Evolutionary conservation across 495 filamentous ascomycete species (phyloP).

Genomic region (Trichoderma reesei): DNA sequence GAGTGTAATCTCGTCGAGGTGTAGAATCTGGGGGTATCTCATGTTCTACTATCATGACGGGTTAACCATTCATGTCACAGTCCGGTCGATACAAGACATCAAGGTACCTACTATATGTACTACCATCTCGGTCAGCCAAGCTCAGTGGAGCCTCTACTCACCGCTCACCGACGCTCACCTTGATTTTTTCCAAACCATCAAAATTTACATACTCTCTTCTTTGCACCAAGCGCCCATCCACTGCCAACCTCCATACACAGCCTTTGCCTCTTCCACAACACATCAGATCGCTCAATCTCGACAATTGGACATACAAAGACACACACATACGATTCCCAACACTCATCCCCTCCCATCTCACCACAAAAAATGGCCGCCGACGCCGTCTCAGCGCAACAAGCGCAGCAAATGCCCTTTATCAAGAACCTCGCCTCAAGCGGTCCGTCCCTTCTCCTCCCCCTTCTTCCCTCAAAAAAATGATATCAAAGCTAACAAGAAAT

Average conservation of each 20-base stretch:
- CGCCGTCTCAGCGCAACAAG: conserved; percentile 18
- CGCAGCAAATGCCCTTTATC: conserved; percentile 39
- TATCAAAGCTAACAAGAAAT: not conserved
- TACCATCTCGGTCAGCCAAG: not conserved
- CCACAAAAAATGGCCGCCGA: conserved; percentile 30
- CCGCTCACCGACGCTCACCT: conserved; percentile 6
- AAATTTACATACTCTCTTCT: not conserved
- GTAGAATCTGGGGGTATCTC: no score
- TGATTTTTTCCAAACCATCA: not conserved
- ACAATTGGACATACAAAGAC: no score
- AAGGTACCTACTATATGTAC: not conserved
- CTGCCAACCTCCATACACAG: no score
- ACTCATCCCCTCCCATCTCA: not conserved
- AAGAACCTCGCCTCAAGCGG: conserved; percentile 43
- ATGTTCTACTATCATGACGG: no score
- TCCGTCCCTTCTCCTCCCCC: conserved; percentile 18
- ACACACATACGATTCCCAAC: not conserved
- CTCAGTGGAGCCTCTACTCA: not conserved
- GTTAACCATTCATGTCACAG: no score
- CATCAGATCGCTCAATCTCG: no score
- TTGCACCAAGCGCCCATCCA: not conserved
- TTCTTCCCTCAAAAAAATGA: not conserved
- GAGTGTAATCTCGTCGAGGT: no score
- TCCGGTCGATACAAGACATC: not conserved
- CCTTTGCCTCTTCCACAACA: no score